Conservation (phyloP, 1,284 basidiomycete species). For the Apiotrichum gamsii region DNA sequence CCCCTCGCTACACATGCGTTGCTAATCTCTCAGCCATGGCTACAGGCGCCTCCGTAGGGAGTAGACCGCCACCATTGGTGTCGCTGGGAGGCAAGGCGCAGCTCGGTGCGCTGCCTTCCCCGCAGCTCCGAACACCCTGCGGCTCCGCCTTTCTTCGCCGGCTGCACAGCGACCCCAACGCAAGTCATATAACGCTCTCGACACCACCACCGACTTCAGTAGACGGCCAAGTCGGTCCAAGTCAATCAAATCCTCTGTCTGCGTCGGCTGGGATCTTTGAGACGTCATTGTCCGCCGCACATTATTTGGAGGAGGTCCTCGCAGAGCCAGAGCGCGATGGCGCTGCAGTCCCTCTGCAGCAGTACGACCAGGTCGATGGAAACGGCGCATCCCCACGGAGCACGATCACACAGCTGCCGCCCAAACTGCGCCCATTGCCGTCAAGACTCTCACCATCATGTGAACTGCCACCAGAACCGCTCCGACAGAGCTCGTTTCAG, state of each 20-base stretch:
- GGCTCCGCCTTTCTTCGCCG: constrained; percentile 37
- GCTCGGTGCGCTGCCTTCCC: neutral
- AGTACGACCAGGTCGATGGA: too few species aligned
- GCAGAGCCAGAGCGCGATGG: too few species aligned
- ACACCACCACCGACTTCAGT: constrained; percentile 10
- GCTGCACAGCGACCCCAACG: constrained; percentile 40
- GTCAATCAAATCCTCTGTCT: constrained; percentile 2
- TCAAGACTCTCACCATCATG: neutral
- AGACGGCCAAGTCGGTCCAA: constrained; percentile 13
- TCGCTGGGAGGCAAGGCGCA: too few species aligned
- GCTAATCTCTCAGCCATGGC: neutral
- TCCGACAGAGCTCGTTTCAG: neutral
- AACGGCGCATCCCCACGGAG: neutral
- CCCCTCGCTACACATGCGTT: neutral
- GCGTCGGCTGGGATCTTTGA: neutral
- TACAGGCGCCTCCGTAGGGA: neutral
- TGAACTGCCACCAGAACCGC: neutral
- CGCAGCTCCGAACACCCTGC: neutral
- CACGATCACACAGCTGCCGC: neutral
- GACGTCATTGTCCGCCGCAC: neutral
- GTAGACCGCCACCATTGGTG: neutral
- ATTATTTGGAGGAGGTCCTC: too few species aligned
- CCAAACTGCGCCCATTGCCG: neutral
- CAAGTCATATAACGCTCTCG: constrained; percentile 41
- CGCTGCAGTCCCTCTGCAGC: too few species aligned